Evolutionary conservation across 208 protist genomes (phyloP), one percentile per base, ranked within the genome.

Genomic region (Leishmania aethiopica): DNA sequence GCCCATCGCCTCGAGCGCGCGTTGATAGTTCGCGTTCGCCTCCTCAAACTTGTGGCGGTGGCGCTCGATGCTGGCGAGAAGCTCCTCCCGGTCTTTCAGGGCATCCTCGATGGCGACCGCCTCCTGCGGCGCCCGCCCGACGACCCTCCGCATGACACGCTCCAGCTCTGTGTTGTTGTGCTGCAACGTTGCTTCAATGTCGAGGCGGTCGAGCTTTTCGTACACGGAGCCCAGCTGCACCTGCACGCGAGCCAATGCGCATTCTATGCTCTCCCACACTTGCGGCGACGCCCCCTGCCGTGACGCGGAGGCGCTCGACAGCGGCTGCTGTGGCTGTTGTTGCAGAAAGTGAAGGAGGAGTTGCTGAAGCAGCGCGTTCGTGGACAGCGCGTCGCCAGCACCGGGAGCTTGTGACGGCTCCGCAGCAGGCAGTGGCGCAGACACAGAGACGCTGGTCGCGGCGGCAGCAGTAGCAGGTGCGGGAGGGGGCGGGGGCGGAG

Each of bases 111-210:
- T 62, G 53, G 89, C 86, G 1, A 80, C 76, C 75, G 78, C 85
- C 45, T 78, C 84, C 32, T 82, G 73, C 17, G 91, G 93, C 2
- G 86, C 88, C 35, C 89, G 89, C 17, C 93, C 93, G 8, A 93
- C 75, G 2, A 86, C 89, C 35, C 85, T 84, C 51, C 89, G 89
- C 47, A 96, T 83, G 40, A 91, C 88, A 45, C 37, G 75, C 78
- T 95, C 89, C 71, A 96, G 84, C 59, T 84, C 85, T 6, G 84
- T 80, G 82, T 96, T 96, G 77, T 95, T 95, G 75, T 79, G 88
- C 71, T 89, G 84, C 67, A 96, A 80, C 10, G 83, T 85, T 42
- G 82, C 84, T 3, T 88, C 84, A 73, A 96, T 85, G 75, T 88
- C 88, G 42, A 95, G 88, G 37, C 88, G 89, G 82, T 95, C 90